Base-by-base conservation (phyloP, 208 protist genomes). In the Wallacemonas sp. region DNA sequence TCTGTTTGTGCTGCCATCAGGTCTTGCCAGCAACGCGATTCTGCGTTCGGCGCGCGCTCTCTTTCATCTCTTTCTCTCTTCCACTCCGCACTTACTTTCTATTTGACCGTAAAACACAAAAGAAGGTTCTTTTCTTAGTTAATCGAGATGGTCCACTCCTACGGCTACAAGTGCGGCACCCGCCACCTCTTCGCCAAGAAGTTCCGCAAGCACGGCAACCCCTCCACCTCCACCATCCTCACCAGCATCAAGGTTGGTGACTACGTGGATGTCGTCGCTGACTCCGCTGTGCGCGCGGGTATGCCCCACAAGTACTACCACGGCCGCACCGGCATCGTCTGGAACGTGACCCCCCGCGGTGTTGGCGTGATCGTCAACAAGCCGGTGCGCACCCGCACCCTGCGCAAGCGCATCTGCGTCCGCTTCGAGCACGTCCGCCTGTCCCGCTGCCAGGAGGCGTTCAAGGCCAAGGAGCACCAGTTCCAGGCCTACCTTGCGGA, bases 271-370 rank as follows among this genome's bases (percentile, higher is more conserved):
- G 95, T 99, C 74, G 93, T 97, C 9, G 96, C 88, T 44, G 99
- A 99, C 82, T 89, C 96, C 41, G 85, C 98, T n/a, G 90, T 99
- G 74, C 98, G 99, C 60, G 98, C 98, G 55, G 99, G 99, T 83
- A 99, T 99, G 98, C 99, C 99, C 57, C 94, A 99, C 96, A 99
- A 99, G 90, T 99, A 98, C 92, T 99, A 99, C 97, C 98, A 99
- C 83, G 99, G 99, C 67, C 98, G 96, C 80, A 99, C 99, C 62
- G 99, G 99, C 68, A 87, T 92, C 65, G 97, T 99, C 29, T 99
- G 97, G 98, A 99, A 99, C 88, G 96, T 99, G 34, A 99, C 98
- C 52, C 94, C 92, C 65, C 93, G 97, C 65, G 98, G 98, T 54
- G 84, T 99, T 46, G 99, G 99, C 87, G 98, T 99, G 36, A 96